A percentile compares a stretch with the other conserved stretches of the same genome.
phyloP scores from a whole-genome alignment of 345 rosid genomes.

The Sonneratia alba region DNA sequence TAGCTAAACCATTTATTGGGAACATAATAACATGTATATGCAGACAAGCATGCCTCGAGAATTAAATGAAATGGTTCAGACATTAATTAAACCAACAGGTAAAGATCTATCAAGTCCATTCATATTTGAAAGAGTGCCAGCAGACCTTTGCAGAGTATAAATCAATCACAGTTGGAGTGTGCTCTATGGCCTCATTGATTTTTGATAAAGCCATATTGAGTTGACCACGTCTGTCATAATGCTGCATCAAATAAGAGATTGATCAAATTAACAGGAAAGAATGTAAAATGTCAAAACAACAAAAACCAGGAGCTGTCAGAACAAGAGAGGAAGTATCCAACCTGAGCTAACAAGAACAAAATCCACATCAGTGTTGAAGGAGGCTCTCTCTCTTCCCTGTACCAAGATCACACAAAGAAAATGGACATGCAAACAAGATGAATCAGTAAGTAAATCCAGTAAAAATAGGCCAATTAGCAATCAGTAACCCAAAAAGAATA shows the following conservation, averaged over 20 bases:
- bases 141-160: constrained; percentile 86
- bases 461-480: neutral
- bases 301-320: neutral
- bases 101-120: neutral
- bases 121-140: neutral
- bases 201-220: constrained; percentile 65
- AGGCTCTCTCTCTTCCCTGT: constrained; percentile 84
- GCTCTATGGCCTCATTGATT: constrained; percentile 84
- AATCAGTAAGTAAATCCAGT: neutral
- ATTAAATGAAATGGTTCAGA: neutral
- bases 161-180: constrained; percentile 98
- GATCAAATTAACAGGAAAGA: constrained; percentile 4
- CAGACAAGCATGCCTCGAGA: neutral
- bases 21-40: neutral
- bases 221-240: constrained; percentile 88
- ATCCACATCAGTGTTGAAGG: constrained; percentile 93
- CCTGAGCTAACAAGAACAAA: constrained; percentile 96
- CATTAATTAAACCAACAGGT: neutral
- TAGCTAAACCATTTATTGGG: neutral
- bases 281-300: constrained; percentile 8
- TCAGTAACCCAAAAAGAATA: neutral
- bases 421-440: neutral
- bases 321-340: constrained; percentile 13
- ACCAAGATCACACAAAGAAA: constrained; percentile 13
- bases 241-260: constrained; percentile 45